phyloP scores from a whole-genome alignment of 495 filamentous ascomycete genomes.

The Annulohypoxylon stygium region DNA sequence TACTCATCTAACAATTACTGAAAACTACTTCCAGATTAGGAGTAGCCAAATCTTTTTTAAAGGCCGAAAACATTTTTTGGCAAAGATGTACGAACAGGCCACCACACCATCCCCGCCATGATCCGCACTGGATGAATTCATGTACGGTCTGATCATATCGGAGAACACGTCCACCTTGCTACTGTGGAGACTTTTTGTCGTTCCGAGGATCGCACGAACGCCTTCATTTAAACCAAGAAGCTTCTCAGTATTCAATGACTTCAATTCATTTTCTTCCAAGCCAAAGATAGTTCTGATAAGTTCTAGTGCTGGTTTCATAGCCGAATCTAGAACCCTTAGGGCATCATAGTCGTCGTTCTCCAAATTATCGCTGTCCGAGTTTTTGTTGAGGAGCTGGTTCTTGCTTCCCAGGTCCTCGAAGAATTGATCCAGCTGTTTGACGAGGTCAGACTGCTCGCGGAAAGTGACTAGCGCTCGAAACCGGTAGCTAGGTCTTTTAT shows the following conservation, averaged over 20 bases:
- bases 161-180: neutral
- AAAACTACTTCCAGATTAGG: no score
- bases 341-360: neutral
- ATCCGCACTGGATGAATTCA: conserved; percentile 8
- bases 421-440: conserved; percentile 1
- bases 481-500: neutral
- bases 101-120: neutral
- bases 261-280: neutral
- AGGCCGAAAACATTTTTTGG: no score
- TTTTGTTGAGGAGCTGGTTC: neutral
- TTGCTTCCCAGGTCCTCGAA: neutral
- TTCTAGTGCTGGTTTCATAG: neutral
- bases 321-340: neutral
- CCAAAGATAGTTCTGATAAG: neutral
- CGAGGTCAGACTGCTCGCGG: neutral
- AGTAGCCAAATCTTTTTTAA: no score
- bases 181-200: neutral
- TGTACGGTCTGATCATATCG: neutral
- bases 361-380: no score
- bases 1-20: no score
- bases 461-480: conserved; percentile 3
- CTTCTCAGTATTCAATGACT: neutral
- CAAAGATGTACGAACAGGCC: no score
- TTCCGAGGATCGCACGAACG: neutral
- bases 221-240: neutral